A percentile compares a stretch with the other conserved stretches of the same genome.
Conservation (phyloP, 1,284 basidiomycete species). For the Tylopilus orsonianus region DNA sequence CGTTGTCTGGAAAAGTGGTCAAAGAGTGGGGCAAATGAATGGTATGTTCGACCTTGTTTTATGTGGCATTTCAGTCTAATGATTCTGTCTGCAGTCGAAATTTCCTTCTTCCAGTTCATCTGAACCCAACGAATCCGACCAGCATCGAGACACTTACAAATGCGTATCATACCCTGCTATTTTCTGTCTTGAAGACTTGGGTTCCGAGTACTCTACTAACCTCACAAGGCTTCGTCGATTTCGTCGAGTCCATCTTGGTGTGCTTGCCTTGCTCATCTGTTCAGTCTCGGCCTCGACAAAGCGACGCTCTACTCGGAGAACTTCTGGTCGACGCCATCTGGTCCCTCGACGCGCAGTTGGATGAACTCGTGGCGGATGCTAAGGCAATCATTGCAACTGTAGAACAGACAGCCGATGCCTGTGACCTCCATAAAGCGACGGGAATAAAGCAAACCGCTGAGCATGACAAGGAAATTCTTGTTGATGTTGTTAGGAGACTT, state of each 20-base stretch:
- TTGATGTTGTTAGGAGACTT: constrained; percentile 56
- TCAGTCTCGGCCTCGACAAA: constrained; percentile 37
- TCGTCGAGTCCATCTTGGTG: constrained; percentile 60
- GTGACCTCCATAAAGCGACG: constrained; percentile 32
- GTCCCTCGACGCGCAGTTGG: constrained; percentile 73
- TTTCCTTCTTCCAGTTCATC: constrained; percentile 55
- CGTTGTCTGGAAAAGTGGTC: constrained; percentile 52
- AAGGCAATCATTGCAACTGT: constrained; percentile 31
- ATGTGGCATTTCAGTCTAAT: constrained; percentile 15
- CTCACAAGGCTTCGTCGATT: constrained; percentile 51
- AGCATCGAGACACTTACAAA: constrained; percentile 57
- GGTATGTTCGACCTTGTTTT: constrained; percentile 41
- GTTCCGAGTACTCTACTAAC: constrained; percentile 45
- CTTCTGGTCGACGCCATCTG: constrained; percentile 75
- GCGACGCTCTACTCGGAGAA: constrained; percentile 56
- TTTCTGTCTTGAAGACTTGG: constrained; percentile 58
- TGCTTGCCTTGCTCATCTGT: constrained; percentile 63
- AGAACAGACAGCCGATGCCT: constrained; percentile 18
- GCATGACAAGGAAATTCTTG: constrained; percentile 61
- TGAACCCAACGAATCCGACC: constrained; percentile 51
- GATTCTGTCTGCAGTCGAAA: constrained; percentile 46
- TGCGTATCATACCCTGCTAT: constrained; percentile 63
- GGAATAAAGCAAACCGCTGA: constrained; percentile 54
- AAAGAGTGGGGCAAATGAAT: constrained; percentile 58
- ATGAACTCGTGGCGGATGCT: constrained; percentile 63